Conservation (phyloP, 345 rosid species). For the Clausena lansium region DNA sequence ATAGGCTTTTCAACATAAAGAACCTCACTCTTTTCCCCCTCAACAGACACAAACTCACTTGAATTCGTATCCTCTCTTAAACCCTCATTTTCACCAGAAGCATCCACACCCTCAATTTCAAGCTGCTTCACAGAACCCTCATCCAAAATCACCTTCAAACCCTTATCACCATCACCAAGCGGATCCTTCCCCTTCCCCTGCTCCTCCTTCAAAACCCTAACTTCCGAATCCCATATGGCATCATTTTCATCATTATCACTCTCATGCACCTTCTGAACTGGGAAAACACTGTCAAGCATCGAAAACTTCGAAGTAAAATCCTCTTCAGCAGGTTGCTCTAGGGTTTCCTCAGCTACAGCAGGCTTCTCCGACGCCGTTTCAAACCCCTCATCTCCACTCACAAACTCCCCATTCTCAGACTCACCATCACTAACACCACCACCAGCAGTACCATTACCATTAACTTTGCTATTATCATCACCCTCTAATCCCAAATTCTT, state of each 20-base stretch:
- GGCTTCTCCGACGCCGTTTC: conserved; percentile 32
- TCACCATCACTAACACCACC: conserved; percentile 23
- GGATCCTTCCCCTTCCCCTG: conserved; percentile 20
- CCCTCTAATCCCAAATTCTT: background rate
- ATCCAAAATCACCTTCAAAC: conserved; percentile 17
- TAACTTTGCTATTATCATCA: conserved; percentile 21
- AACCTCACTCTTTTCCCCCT: conserved; percentile 21
- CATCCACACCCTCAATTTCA: conserved; percentile 28
- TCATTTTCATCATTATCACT: conserved; percentile 27
- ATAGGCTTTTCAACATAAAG: conserved; percentile 10
- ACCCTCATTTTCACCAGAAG: conserved; percentile 33
- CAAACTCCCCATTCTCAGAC: conserved; percentile 35
- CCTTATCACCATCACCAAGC: conserved; percentile 21
- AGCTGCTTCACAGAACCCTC: conserved; percentile 20
- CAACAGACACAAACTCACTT: conserved; percentile 12
- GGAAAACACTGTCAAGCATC: conserved; percentile 25
- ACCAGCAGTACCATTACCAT: background rate
- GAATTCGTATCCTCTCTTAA: conserved; percentile 10
- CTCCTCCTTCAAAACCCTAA: conserved; percentile 24
- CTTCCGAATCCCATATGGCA: conserved; percentile 13
- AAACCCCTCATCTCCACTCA: conserved; percentile 53
- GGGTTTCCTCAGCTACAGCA: conserved; percentile 19
- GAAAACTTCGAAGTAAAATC: conserved; percentile 22
- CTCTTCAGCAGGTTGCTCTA: background rate
- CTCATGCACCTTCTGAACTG: conserved; percentile 14